These are phyloP conservation scores for Hyaloperonospora brassicae DNA, from an alignment of 352 stramenopile genomes.

Conservation along the genomic window DNA sequence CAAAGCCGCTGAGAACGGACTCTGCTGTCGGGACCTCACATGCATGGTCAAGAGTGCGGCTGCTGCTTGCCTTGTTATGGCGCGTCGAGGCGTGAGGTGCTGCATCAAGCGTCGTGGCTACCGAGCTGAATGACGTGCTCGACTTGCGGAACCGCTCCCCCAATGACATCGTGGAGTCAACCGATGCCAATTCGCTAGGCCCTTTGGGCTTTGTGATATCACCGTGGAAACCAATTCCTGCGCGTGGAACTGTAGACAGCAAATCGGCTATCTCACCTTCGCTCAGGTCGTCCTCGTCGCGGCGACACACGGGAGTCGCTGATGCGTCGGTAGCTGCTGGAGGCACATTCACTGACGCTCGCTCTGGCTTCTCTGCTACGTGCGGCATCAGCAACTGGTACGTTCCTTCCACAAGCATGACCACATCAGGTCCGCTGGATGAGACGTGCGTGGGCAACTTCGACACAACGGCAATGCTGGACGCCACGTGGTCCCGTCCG, in stretches of 20 bases:
- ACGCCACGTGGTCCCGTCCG: conserved; percentile 33
- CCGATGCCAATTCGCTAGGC: conserved; percentile 33
- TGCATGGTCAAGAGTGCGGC: conserved; percentile 15
- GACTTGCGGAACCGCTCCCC: conserved; percentile 75
- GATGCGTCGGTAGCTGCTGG: conserved; percentile 4
- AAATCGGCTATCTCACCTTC: conserved; percentile 51
- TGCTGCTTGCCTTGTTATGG: conserved; percentile 25
- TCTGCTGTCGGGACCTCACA: conserved; percentile 66
- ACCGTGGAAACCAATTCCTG: conserved; percentile 72
- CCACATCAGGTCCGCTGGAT: conserved; percentile 35
- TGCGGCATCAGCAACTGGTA: conserved; percentile 45
- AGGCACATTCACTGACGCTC: background rate
- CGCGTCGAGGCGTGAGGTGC: conserved; percentile 25
- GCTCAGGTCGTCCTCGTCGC: conserved; percentile 45
- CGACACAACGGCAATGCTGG: conserved; percentile 38
- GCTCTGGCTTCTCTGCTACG: conserved; percentile 9
- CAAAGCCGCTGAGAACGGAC: conserved; percentile 67
- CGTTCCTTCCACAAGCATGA: conserved; percentile 52
- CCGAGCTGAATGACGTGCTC: conserved; percentile 62
- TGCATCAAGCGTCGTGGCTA: conserved; percentile 51
- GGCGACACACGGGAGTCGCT: conserved; percentile 39
- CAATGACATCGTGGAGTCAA: conserved; percentile 45
- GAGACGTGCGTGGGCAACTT: conserved; percentile 48
- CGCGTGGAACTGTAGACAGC: conserved; percentile 55
- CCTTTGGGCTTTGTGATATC: conserved; percentile 55